Evolutionary conservation across 352 stramenopile species (phyloP), one percentile per base, ranked within the genome.

Genomic region (Blastocystis sp.): DNA sequence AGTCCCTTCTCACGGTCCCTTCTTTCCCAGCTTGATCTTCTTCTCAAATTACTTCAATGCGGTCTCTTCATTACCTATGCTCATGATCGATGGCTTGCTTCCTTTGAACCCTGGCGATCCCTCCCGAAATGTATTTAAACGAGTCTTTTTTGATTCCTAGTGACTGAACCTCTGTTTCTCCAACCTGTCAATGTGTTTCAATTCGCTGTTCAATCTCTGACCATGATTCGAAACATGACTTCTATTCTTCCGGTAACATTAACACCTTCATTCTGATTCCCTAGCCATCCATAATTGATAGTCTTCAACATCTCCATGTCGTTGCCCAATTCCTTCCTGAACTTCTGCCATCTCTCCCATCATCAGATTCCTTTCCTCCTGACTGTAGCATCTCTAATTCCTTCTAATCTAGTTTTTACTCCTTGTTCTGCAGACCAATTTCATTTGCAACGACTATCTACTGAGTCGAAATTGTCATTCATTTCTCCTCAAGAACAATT

Each of bases 381-480:
- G 9, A 35, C 35, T 73, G 59, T 21, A 46, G 6, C 11, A 16
- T 43, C 9, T 1, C 4, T 69, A 39, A 9, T 19, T n/a, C 59
- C 16, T 69, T 69, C 12, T 39, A 32, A 69, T 21, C 4, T 46
- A 5, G 21, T 77, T 37, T 42, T 77, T 24, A 32, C 65, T 54
- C 21, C 37, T 16, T 77, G 54, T 19, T n/a, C 71, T 0, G 19
- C 46, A 3, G 71, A 83, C 4, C 29, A 21, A 19, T 27, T 83
- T 11, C 24, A 21, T 32, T 49, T 83, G 3, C 71, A 43, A 6
- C 46, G 29, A 32, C 14, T 27, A 29, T 27, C 27, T 16, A 65
- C 52, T n/a, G 71, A 83, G 71, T 66, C 71, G 14, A 83, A 83
- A 27, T 54, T 65, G 7, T 49, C 27, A 0, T 83, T 66, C 49